Evolutionary conservation across 306 rosid species (phyloP), one percentile per base, ranked within the genome.

Genomic region (Senna siamea): DNA sequence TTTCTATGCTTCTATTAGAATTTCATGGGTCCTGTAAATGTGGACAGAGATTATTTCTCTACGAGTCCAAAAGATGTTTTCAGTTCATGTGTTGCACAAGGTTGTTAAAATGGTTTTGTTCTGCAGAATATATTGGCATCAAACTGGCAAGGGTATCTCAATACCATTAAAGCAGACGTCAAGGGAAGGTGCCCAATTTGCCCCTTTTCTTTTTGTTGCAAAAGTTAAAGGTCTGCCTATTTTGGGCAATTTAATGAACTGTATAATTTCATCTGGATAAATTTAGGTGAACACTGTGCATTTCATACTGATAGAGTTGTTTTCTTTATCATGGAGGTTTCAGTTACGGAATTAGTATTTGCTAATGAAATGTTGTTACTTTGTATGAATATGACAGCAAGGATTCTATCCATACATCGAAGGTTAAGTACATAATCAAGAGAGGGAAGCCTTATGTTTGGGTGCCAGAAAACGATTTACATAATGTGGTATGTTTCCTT

Each of bases 371-470:
- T 34, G 60, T 66, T 61, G 37, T 43, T 77, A 7, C 48, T 78
- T 50, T 81, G 82, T 75, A 35, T 84, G 84, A 19, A 32, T 70
- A 69, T 61, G 35, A 80, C 81, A 93, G 98, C 82, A 91, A 89
- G 84, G 83, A 72, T 41, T 79, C 72, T 73, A 82, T 93, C 56
- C 71, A 88, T 79, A 82, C 93, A 7, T 91, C 98, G 37, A 89
- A 87, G 84, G 85, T 93, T n/a, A 89, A 84, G 61, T 93, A 93
- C 81, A 82, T 91, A 43, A 35, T 85, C 52, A 88, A 64, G 75
- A 88, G 80, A 78, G 98, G 98, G 50, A 88, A 88, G 70, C 98
- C 96, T 23, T 91, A 88, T 78, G 76, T 91, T 67, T 93, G 98
- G 98, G 89, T 93, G 48, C 91, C 92, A 0, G 92, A 91, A 76